Evolutionary conservation across 208 protist species (phyloP), one percentile per base, ranked within the genome.

Genomic region (Trichomonas vaginalis): DNA sequence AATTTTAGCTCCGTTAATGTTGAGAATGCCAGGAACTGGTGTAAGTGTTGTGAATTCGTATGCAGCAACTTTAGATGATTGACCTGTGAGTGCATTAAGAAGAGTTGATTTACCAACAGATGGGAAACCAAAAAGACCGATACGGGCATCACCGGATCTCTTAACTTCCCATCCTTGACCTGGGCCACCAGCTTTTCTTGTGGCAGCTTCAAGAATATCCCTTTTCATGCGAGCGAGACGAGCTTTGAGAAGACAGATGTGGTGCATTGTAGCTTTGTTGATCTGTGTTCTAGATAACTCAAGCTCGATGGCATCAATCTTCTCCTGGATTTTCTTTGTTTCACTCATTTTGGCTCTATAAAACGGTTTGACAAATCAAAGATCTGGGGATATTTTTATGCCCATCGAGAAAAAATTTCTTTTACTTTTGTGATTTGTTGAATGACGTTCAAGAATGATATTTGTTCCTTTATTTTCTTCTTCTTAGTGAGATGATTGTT

Each of bases 81-180:
- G 99, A 40, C 98, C 97, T 4, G 99, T 99, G 0, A 99, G 97
- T 46, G 97, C 97, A n/a, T 97, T 99, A 40, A 99, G 97, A 62
- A 99, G 98, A 15, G 98, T 99, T 4, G 98, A 99, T 97, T 99
- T 99, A 49, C 99, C 98, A 14, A 99, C 98, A 46, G 98, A 99
- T 2, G 98, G 98, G 96, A 99, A 99, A 86, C 98, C 98, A 82
- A 98, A 97, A 23, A 98, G 80, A 48, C 97, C 98, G 15, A 98
- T 97, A 90, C 98, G 96, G 45, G 98, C 98, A 96, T 99, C 98
- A 92, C 98, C 98, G 95, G 48, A 95, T 48, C 48, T 27, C 6
- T 27, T 45, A 10, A 96, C 62, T 87, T 96, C 95, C 15, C 83
- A 96, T 83, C 62, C 62, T 51, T 32, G 86, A 2, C 86, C 86